Conservation (phyloP, 2,329 filamentous ascomycete genomes). For the Diaporthe velutina region DNA sequence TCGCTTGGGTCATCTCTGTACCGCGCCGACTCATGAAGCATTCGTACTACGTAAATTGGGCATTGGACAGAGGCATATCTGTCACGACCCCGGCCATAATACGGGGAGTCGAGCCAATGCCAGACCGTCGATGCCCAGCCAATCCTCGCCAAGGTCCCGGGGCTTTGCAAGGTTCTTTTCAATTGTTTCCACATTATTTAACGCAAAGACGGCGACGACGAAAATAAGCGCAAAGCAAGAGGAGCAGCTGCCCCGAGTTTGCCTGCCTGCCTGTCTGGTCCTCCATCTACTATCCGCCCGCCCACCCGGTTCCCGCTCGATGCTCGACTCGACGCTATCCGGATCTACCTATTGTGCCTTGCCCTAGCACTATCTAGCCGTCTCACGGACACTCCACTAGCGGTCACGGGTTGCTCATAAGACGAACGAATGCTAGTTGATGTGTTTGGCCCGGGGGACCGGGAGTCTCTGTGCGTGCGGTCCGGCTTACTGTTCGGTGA, state of each 20-base stretch:
- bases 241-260: neutral
- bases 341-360: neutral
- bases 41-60: constrained; percentile 23
- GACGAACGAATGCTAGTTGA: constrained; percentile 14
- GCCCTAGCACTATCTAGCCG: neutral
- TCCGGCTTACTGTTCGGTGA: neutral
- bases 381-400: constrained; percentile 11
- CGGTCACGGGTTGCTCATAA: neutral
- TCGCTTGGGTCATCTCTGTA: neutral
- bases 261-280: neutral
- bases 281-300: too few relatives aligned
- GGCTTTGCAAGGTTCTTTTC: neutral
- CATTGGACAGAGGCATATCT: constrained; percentile 21
- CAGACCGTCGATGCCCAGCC: neutral
- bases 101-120: constrained; percentile 23
- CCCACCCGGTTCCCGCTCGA: neutral
- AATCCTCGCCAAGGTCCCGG: constrained; percentile 25
- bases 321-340: neutral
- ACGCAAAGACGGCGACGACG: neutral
- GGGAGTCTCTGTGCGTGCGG: constrained; percentile 27
- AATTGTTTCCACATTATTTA: neutral
- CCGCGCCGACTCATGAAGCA: neutral
- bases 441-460: constrained; percentile 1
- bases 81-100: constrained; percentile 10
- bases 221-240: neutral